Base-by-base conservation (phyloP, 2,329 filamentous ascomycete species). In the Aureobasidium sp. region DNA sequence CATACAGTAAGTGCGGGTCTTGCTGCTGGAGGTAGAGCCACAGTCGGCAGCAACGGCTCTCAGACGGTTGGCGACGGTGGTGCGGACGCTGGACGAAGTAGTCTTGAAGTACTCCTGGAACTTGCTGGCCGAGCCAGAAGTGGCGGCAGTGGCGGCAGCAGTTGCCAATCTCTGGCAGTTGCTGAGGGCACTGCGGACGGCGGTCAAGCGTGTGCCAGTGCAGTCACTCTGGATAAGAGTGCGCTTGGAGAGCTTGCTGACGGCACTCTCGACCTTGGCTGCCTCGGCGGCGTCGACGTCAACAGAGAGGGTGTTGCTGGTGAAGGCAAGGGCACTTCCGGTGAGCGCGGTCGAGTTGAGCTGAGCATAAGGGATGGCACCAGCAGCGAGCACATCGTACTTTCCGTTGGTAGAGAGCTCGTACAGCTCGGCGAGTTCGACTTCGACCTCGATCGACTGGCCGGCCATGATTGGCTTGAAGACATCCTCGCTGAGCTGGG, bases 101-200 rank as follows among this genome's bases (percentile, higher is more conserved):
- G 80, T 80, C 74, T 86, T 87, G 80, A 88, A 89, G 77, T 86
- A 88, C 69, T 86, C 82, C 39, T 72, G 73, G 67, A 87, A 73
- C 68, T 79, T 84, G 67, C 75, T 72, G 3, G 78, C 76, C 0
- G 75, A 66, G 31, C 81, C 82, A 0, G 77, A 81, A 1, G 76
- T 70, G 0, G 83, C 82, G 2, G 81, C 81, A 0, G 72, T 70
- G 0, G 82, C 78, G 11, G 86, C 85, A 3, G 75, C 72, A 2
- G 73, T 74, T 1, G 86, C 84, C 5, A 87, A 75, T 17, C 72
- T 74, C 6, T 77, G 74, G 68, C 85, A 84, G 72, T 84, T 82
- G 64, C 69, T 70, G 12, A 88, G 74, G 0, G 84, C 85, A 3
- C 71, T 79, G 25, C 72, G 70, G 20, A 83, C 78, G 1, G 78